Evolutionary conservation across 2,329 filamentous ascomycete species (phyloP).

Genomic region (Epichloe gansuensis): DNA sequence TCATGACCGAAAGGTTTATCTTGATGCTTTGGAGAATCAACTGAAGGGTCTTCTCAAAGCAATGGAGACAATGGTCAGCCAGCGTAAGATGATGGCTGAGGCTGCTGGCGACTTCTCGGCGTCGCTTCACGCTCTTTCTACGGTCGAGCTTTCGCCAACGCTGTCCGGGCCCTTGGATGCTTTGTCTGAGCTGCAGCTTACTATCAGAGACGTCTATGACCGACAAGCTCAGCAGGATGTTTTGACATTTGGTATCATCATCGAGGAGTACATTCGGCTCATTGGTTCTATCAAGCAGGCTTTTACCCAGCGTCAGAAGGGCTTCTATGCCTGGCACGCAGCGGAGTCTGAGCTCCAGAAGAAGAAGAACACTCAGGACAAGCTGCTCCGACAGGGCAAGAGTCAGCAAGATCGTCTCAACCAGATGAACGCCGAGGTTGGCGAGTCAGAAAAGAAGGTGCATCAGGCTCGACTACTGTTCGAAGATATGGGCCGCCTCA

Average conservation of each 20-base stretch:
- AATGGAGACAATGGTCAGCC: conserved; percentile 82
- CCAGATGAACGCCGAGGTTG: conserved; percentile 84
- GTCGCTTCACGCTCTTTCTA: conserved; percentile 82
- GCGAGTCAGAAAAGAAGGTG: conserved; percentile 86
- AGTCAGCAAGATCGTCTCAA: conserved; percentile 92
- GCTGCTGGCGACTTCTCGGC: conserved; percentile 87
- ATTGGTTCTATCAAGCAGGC: conserved; percentile 93
- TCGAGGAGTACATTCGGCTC: conserved; percentile 94
- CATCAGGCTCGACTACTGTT: conserved; percentile 84
- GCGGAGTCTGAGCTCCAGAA: conserved; percentile 87
- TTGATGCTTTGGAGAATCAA: conserved; percentile 87
- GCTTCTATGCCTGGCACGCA: conserved; percentile 86
- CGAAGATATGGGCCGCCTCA: conserved; percentile 91
- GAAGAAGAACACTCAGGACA: conserved; percentile 80
- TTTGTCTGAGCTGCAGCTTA: conserved; percentile 83
- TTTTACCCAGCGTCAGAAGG: conserved; percentile 85
- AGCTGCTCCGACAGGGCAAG: conserved; percentile 86
- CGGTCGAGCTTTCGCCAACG: conserved; percentile 81
- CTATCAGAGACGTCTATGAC: conserved; percentile 90
- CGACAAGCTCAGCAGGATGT: conserved; percentile 96
- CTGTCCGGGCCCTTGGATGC: conserved; percentile 84
- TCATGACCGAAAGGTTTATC: conserved; percentile 87
- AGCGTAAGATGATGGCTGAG: conserved; percentile 88
- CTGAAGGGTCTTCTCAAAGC: conserved; percentile 83
- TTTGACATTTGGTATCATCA: conserved; percentile 89